Evolutionary conservation across 1,284 basidiomycete species (phyloP).

Genomic region (Takashimella tepidaria): DNA sequence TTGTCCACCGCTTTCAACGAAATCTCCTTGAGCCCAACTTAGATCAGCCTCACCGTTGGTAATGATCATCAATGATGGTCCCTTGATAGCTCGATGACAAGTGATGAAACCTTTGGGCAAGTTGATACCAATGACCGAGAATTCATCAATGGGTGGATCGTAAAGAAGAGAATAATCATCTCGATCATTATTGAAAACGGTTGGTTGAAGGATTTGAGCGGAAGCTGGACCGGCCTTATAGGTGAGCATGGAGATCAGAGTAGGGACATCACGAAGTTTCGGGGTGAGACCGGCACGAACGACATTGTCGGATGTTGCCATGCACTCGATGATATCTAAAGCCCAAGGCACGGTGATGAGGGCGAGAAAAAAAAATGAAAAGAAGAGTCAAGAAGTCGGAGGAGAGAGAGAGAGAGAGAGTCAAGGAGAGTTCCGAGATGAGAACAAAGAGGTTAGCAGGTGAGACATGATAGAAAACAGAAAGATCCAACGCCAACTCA

Average conservation of each 20-base stretch:
- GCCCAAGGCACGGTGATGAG: too few species aligned
- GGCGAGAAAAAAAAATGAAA: background rate
- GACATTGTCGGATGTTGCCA: slow-evolving; percentile 98
- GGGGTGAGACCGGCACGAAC: slow-evolving; percentile 97
- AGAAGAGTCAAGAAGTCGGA: background rate
- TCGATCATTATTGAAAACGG: slow-evolving; percentile 48
- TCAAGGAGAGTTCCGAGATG: background rate
- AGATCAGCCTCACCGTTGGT: slow-evolving; percentile 62
- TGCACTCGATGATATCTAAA: slow-evolving; percentile 98
- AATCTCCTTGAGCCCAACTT: slow-evolving; percentile 39
- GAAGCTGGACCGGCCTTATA: slow-evolving; percentile 67
- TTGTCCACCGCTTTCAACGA: slow-evolving; percentile 48
- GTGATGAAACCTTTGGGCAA: slow-evolving; percentile 50
- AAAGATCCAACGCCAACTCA: slow-evolving; percentile 47
- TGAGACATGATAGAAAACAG: background rate
- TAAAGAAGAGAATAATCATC: slow-evolving; percentile 56
- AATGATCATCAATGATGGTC: slow-evolving; percentile 78
- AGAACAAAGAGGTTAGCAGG: background rate
- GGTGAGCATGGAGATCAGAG: slow-evolving; percentile 81
- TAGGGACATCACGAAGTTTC: slow-evolving; percentile 88
- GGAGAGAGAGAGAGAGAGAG: background rate
- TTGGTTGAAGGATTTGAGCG: slow-evolving; percentile 65
- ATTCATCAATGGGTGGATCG: slow-evolving; percentile 92
- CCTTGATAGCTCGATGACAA: slow-evolving; percentile 59
- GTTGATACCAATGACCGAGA: slow-evolving; percentile 70